Base-by-base conservation (phyloP, 2,329 filamentous ascomycete species). In the Penicillium sp. region DNA sequence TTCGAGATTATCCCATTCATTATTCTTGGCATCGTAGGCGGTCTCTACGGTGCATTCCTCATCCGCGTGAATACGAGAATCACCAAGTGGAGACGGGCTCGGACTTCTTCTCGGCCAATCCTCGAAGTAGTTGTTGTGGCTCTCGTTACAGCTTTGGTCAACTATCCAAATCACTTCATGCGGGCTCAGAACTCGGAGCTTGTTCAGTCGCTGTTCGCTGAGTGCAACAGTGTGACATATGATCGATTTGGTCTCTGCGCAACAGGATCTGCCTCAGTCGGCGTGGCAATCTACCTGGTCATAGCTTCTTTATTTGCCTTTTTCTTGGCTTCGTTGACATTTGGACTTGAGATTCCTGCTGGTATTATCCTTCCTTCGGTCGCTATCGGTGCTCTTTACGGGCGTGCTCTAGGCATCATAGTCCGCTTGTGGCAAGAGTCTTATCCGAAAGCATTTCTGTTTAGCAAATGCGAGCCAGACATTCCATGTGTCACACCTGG, bases 161-260 rank as follows among this genome's bases (percentile, higher is more conserved):
- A 96, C 77, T 99, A 91, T 66, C 94, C 94, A 12, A 96, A 97
- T 74, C 87, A 91, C 53, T 97, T 97, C 74, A 96, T 97, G 88
- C 88, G 94, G 63, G 89, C 91, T 4, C 93, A 97, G 70, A 85
- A 89, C 23, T 92, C 91, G 0, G 91, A 97, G 71, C 85, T 99
- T 3, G 92, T 97, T 16, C 92, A 92, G 58, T 89, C 88, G 54
- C 84, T 99, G 29, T 97, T 99, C 70, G 86, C 91, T 9, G 93
- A 99, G 75, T 99, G 94, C 72, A 86, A 86, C 4, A 85, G 88
- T 60, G 82, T 91, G 21, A 81, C 86, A 21, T 90, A 95, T 64
- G 94, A 99, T 75, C 88, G 87, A 52, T 89, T 97, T 55, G 91
- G 90, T 34, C 86, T 99, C 23, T 99, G 94, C 79, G 91, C 91